Percentiles rank a stretch among this genome's conserved stretches.
phyloP scores from a whole-genome alignment of 148 eudicot genomes.

The Spergularia bocconei region DNA sequence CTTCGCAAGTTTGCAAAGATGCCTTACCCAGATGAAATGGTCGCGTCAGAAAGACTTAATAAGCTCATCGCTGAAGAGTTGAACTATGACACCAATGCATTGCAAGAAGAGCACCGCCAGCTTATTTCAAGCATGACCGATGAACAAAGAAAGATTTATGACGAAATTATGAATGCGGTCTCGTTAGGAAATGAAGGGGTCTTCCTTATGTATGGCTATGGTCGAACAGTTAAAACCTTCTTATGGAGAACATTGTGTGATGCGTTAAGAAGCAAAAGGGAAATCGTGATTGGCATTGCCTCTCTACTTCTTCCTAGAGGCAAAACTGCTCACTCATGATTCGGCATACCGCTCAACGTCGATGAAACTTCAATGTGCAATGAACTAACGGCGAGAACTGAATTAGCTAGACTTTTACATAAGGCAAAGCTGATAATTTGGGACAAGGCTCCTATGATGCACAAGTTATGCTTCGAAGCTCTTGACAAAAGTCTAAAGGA shows the following conservation, averaged over 20 bases:
- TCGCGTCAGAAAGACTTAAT: neutral
- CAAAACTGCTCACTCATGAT: too few relatives aligned
- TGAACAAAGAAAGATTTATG: slow-evolving; percentile 5
- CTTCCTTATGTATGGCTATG: slow-evolving; percentile 27
- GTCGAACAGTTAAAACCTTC: slow-evolving; percentile 30
- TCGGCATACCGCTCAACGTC: too few relatives aligned
- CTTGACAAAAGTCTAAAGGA: too few relatives aligned
- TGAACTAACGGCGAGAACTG: too few relatives aligned
- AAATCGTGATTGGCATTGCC: too few relatives aligned
- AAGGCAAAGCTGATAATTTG: too few relatives aligned
- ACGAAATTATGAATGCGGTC: slow-evolving; percentile 6
- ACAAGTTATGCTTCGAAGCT: too few relatives aligned
- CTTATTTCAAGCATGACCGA: neutral
- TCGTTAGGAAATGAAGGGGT: neutral
- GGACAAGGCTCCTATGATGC: too few relatives aligned
- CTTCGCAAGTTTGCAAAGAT: neutral
- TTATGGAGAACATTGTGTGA: slow-evolving; percentile 10
- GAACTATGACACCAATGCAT: neutral
- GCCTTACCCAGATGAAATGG: neutral
- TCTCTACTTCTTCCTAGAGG: too few relatives aligned
- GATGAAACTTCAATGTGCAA: too few relatives aligned
- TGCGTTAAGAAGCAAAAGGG: too few relatives aligned
- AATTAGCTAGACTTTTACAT: too few relatives aligned
- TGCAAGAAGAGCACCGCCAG: neutral
- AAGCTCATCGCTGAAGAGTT: neutral